Base-by-base conservation (phyloP, 73 alveolate genomes). In the Paramecium bursaria region DNA sequence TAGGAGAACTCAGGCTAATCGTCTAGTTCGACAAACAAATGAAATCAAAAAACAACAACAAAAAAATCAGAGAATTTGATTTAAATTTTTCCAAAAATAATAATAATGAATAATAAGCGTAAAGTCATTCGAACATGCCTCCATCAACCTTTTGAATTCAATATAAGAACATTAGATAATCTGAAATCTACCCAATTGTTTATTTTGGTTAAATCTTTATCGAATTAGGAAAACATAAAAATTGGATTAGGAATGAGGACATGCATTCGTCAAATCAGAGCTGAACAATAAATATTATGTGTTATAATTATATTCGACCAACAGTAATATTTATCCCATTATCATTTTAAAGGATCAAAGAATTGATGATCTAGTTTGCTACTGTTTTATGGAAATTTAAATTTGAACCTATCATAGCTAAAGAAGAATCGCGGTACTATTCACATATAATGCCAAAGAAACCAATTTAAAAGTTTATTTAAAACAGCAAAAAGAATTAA, bases 21-120 rank as follows among this genome's bases (percentile, higher is more conserved):
- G 33, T 67, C 82, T 30, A 67, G 82, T 67, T 67, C 82, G 21
- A 67, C 82, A 13, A 67, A 67, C 44, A 67, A 67, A 67, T 67
- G 82, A 67, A 19, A 23, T 10, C 15, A 13, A 30, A n/a, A n/a
- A n/a, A n/a, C n/a, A n/a, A n/a, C n/a, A n/a, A n/a, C n/a, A n/a
- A n/a, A n/a, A n/a, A n/a, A n/a, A n/a, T n/a, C n/a, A n/a, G n/a
- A n/a, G n/a, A n/a, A n/a, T n/a, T n/a, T n/a, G n/a, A n/a, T n/a
- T n/a, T n/a, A n/a, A n/a, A n/a, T n/a, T n/a, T n/a, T n/a, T n/a
- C n/a, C n/a, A n/a, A n/a, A n/a, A n/a, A n/a, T n/a, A n/a, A 53
- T 25, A 67, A 2, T 4, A 67, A 67, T 31, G 10, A 67, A 33
- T 9, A 25, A 33, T 9, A 14, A 35, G 51, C 25, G 4, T 42